Conservation (phyloP, 2,329 filamentous ascomycete species). For the Hypoxylon sp. region DNA sequence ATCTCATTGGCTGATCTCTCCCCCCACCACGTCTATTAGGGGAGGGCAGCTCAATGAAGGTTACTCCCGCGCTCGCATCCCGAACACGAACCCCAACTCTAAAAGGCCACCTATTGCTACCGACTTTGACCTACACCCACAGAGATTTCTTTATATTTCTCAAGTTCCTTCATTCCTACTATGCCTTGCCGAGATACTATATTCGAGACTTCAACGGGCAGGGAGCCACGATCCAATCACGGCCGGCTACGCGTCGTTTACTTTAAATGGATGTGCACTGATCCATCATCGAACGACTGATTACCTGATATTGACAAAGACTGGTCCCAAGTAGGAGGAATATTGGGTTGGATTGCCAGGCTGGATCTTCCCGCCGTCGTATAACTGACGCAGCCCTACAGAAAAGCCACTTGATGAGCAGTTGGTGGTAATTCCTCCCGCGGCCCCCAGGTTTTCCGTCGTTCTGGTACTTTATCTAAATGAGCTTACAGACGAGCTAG, state of each 20-base stretch:
- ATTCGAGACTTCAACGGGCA: slow-evolving; percentile 35
- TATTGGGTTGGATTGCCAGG: slow-evolving; percentile 39
- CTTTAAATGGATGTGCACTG: slow-evolving; percentile 14
- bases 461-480: slow-evolving; percentile 35
- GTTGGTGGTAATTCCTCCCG: slow-evolving; percentile 40
- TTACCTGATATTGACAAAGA: slow-evolving; percentile 39
- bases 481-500: slow-evolving; percentile 30
- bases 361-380: slow-evolving; percentile 41
- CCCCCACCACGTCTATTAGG: slow-evolving; percentile 38
- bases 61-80: slow-evolving; percentile 42
- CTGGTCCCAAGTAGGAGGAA: slow-evolving; percentile 26
- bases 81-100: slow-evolving; percentile 42
- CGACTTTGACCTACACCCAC: slow-evolving; percentile 23
- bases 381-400: slow-evolving; percentile 43
- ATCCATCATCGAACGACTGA: slow-evolving; percentile 12
- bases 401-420: slow-evolving; percentile 27
- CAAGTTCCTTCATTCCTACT: slow-evolving; percentile 35
- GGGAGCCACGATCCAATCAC: slow-evolving; percentile 27
- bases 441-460: slow-evolving; percentile 33
- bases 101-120: slow-evolving; percentile 37
- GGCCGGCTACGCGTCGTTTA: neutral
- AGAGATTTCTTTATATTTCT: slow-evolving; percentile 18
- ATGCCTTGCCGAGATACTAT: slow-evolving; percentile 40
- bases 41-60: slow-evolving; percentile 38
- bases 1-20: slow-evolving; percentile 39